These are phyloP conservation scores for Calonectria henricotiae DNA, from an alignment of 2,329 filamentous ascomycete species.

Conservation along the genomic window DNA sequence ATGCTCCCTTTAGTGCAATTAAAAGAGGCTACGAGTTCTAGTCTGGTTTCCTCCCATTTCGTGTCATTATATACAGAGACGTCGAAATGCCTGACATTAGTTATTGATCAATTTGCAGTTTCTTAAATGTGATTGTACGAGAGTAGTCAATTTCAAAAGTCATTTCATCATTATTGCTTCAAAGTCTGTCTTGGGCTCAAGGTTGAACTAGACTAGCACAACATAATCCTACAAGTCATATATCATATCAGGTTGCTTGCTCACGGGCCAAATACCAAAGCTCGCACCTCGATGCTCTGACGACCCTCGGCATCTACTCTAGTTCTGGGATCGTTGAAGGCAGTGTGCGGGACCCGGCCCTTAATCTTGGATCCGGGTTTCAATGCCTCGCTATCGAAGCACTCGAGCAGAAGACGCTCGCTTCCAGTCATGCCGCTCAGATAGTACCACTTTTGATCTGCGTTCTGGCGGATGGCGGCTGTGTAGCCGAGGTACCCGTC, in stretches of 20 bases:
- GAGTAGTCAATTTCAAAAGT: slow-evolving; percentile 15
- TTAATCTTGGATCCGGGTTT: slow-evolving; percentile 68
- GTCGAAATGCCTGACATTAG: slow-evolving; percentile 43
- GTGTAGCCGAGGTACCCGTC: slow-evolving; percentile 81
- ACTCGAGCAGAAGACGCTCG: slow-evolving; percentile 84
- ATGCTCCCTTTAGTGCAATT: neutral
- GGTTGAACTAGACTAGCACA: slow-evolving; percentile 9
- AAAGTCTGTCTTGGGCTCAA: neutral
- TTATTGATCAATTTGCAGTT: slow-evolving; percentile 32
- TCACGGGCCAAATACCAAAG: slow-evolving; percentile 83
- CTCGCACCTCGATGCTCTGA: slow-evolving; percentile 92
- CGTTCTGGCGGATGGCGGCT: slow-evolving; percentile 76
- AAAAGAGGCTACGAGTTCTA: slow-evolving; percentile 38
- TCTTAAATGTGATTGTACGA: slow-evolving; percentile 14
- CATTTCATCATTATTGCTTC: slow-evolving; percentile 18
- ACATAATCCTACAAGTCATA: slow-evolving; percentile 12
- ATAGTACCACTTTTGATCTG: slow-evolving; percentile 82
- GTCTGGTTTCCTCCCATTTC: slow-evolving; percentile 20
- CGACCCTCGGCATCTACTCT: slow-evolving; percentile 79
- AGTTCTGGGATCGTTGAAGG: slow-evolving; percentile 84
- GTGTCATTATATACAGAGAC: slow-evolving; percentile 45
- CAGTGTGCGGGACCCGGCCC: slow-evolving; percentile 79
- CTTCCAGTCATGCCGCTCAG: slow-evolving; percentile 83
- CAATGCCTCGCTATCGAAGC: slow-evolving; percentile 78
- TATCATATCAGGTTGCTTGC: neutral